Base-by-base conservation (phyloP, 805 yeast genomes). In the Starmerella bombi region DNA sequence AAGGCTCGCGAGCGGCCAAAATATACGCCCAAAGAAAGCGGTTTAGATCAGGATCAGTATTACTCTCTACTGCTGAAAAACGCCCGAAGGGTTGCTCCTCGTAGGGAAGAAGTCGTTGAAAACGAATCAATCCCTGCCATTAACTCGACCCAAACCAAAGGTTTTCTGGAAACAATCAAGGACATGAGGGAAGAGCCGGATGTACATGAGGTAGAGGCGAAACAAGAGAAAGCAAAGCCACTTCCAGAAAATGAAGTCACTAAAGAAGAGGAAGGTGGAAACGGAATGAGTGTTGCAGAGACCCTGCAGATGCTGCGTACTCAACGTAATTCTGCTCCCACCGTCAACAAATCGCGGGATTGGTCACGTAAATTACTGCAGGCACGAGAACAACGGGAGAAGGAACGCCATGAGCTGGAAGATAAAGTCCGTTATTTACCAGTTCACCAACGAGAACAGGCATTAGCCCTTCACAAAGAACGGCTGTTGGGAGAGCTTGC, bases 291-390 rank as follows among this genome's bases (percentile, higher is more conserved):
- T n/a, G n/a, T n/a, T n/a, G 65, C 68, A 2, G 59, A 58, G 3
- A 56, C 67, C 2, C 52, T 69, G 17, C 51, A 50, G 32, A 42
- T 63, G 28, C 53, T 67, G 10, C 22, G 36, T 27, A 5, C 20
- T 8, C 21, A 27, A 17, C 29, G n/a, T 25, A 21, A 19, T 17
- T 22, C 3, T 12, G 14, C 3, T 14, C 31, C 10, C 5, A 32
- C 8, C 16, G 28, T 4, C 29, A 37, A n/a, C 32, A 14, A 2
- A n/a, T 15, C 34, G 5, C 33, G 38, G 25, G 38, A 29, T 2
- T 49, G 52, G 53, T 32, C 46, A 3, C 32, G 32, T 9, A 20
- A 34, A 16, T 37, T 50, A 2, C 35, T 36, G 4, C 37, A 35
- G 3, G 40, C 44, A 18, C 46, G 49, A 10, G 35, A 47, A 38